These are phyloP conservation scores for Salix dunnii DNA, from an alignment of 345 rosid genomes.

Conservation along the genomic window DNA sequence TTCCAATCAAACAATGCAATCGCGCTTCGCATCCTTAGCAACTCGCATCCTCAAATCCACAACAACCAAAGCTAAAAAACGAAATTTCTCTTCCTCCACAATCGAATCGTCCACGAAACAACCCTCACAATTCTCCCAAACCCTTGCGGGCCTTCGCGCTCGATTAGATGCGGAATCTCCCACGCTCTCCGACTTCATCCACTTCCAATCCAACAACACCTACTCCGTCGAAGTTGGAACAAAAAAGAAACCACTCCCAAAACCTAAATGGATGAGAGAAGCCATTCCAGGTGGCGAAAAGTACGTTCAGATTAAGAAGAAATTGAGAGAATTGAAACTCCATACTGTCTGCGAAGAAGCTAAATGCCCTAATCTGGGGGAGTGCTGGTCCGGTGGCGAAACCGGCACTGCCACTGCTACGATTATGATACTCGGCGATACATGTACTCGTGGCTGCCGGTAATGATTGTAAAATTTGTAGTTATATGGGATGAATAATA, in stretches of 20 bases:
- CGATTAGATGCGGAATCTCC: constrained; percentile 77
- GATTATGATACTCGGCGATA: constrained; percentile 93
- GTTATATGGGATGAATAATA: neutral
- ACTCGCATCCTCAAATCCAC: constrained; percentile 32
- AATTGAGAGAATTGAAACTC: constrained; percentile 81
- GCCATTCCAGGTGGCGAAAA: constrained; percentile 88
- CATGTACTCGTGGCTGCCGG: constrained; percentile 98
- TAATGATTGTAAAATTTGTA: neutral
- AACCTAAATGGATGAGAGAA: constrained; percentile 98
- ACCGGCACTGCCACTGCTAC: constrained; percentile 98
- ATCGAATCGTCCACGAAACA: constrained; percentile 20
- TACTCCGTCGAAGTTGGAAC: constrained; percentile 96
- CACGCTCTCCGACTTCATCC: constrained; percentile 56
- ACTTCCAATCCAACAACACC: constrained; percentile 34
- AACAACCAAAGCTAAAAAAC: neutral
- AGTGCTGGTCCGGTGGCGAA: constrained; percentile 99
- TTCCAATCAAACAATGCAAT: constrained; percentile 14
- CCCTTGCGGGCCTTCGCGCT: constrained; percentile 73
- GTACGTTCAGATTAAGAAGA: constrained; percentile 96
- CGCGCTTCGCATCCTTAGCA: constrained; percentile 31
- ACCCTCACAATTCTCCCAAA: constrained; percentile 41
- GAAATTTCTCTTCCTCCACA: constrained; percentile 39
- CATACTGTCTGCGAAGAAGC: constrained; percentile 99
- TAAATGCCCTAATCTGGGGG: constrained; percentile 86
- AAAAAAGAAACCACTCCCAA: constrained; percentile 89